phyloP scores from a whole-genome alignment of 2,329 filamentous ascomycete species.

The Botrytis cinerea region DNA sequence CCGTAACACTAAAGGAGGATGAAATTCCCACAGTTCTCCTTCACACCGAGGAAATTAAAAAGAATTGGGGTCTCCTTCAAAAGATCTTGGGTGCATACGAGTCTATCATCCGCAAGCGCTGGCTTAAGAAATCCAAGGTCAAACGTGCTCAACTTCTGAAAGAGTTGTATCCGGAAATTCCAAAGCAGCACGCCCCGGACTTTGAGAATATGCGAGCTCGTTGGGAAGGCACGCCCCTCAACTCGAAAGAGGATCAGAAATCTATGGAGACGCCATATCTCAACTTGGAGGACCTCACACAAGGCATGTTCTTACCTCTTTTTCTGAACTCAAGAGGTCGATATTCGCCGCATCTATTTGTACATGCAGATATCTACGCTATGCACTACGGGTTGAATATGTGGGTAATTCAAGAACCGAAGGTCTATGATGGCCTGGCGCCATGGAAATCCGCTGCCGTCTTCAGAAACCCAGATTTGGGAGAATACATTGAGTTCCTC shows the following conservation, averaged over 20 bases:
- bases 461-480: neutral
- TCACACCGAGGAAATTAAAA: neutral
- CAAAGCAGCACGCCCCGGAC: neutral
- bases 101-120: neutral
- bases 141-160: neutral
- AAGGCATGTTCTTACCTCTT: neutral
- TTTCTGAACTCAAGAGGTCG: neutral
- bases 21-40: neutral
- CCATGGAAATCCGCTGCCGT: neutral
- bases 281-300: neutral
- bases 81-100: neutral
- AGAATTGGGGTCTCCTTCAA: neutral
- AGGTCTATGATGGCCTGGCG: neutral
- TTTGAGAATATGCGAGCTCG: neutral
- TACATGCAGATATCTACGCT: neutral
- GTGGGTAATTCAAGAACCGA: neutral
- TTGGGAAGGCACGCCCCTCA: neutral
- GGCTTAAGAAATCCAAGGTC: neutral
- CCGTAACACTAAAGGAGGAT: neutral
- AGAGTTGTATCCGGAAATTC: neutral
- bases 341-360: neutral
- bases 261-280: neutral
- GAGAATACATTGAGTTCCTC: neutral
- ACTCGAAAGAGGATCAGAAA: fast-evolving
- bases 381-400: neutral